These are phyloP conservation scores for Iberis pinnata DNA, from an alignment of 345 rosid species.

Conservation along the genomic window DNA sequence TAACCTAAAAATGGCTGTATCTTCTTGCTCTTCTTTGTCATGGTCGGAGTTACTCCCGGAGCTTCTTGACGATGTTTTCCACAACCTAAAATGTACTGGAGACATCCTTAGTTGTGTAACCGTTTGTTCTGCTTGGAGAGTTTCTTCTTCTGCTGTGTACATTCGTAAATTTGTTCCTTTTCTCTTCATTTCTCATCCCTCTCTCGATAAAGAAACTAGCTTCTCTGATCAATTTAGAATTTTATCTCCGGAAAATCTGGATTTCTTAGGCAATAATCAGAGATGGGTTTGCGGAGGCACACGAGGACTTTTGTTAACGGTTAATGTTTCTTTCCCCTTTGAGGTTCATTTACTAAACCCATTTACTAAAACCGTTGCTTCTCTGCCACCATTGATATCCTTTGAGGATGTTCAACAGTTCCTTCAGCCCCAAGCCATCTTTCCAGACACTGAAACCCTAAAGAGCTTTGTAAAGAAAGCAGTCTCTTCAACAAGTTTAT, in stretches of 20 bases:
- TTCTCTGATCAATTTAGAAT: not conserved
- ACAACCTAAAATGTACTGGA: not conserved
- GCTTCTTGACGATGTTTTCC: conserved; percentile 11
- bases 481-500: conserved; percentile 7
- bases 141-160: conserved; percentile 14
- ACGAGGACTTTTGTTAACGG: conserved; percentile 5
- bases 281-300: conserved; percentile 21
- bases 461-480: conserved; percentile 23
- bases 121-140: conserved; percentile 22
- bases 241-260: not conserved
- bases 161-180: conserved; percentile 17
- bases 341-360: conserved; percentile 10
- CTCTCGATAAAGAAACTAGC: not conserved
- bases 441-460: conserved; percentile 13
- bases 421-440: conserved; percentile 14
- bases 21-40: not conserved
- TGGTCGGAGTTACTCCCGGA: conserved; percentile 26
- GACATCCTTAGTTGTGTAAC: conserved; percentile 16
- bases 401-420: conserved; percentile 21
- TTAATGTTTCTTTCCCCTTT: conserved; percentile 17
- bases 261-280: not conserved
- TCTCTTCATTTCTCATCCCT: conserved; percentile 14
- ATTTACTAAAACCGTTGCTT: not conserved
- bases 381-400: conserved; percentile 19
- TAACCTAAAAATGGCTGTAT: not conserved